phyloP scores from a whole-genome alignment of 2,329 filamentous ascomycete species.

The Cytospora piceae region DNA sequence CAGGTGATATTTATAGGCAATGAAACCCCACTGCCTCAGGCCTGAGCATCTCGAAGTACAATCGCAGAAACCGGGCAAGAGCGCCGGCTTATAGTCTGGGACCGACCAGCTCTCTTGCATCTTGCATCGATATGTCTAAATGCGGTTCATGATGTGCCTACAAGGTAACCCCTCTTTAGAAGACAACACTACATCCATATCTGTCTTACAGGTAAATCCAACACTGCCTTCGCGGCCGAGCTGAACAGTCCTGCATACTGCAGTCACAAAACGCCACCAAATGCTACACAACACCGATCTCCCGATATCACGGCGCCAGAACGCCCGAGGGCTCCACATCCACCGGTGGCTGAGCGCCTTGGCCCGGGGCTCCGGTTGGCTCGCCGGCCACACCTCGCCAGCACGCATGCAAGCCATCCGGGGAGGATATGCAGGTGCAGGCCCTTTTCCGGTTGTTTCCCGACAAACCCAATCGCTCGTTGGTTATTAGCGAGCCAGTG shows the following conservation, averaged over 20 bases:
- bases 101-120: no score
- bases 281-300: constrained; percentile 4
- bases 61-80: neutral
- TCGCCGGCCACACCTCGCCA: constrained; percentile 5
- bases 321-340: constrained; percentile 14
- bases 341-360: constrained; percentile 10
- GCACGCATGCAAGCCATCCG: neutral
- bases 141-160: neutral
- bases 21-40: neutral
- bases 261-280: neutral
- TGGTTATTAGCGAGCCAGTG: neutral
- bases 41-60: neutral
- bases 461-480: neutral
- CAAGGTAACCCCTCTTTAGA: no score
- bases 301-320: constrained; percentile 18
- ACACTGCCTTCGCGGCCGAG: neutral
- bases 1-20: neutral
- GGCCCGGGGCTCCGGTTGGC: constrained; percentile 12
- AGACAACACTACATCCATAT: no score
- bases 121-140: no score
- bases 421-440: neutral
- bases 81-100: no score
- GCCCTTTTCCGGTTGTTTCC: neutral
- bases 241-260: constrained; percentile 35
- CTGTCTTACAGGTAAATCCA: neutral